phyloP scores from a whole-genome alignment of 306 rosid genomes.

The Herpetospermum pedunculosum region DNA sequence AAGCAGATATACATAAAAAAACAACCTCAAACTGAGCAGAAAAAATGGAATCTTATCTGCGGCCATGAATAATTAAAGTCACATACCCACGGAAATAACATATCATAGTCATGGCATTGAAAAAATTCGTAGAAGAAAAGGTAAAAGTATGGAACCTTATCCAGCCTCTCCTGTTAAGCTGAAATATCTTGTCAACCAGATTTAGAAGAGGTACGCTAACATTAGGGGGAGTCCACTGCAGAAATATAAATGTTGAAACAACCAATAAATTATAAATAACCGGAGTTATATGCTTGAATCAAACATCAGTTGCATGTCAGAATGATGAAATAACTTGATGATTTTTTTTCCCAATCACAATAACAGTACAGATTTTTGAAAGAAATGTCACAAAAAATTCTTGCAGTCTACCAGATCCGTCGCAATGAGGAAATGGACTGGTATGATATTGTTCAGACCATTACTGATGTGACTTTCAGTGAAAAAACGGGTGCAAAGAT shows the following conservation, averaged over 20 bases:
- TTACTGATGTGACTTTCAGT: neutral
- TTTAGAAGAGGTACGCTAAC: constrained; percentile 87
- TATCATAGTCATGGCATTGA: neutral
- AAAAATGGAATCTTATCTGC: neutral
- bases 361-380: neutral
- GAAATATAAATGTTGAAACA: constrained; percentile 17
- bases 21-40: neutral
- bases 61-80: neutral
- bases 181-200: constrained; percentile 93
- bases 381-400: neutral
- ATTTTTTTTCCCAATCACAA: neutral
- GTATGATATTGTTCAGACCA: neutral
- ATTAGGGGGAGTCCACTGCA: constrained; percentile 97
- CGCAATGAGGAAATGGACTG: neutral
- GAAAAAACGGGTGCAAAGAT: neutral
- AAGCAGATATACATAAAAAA: constrained; percentile 1
- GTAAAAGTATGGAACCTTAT: constrained; percentile 51
- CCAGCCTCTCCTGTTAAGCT: constrained; percentile 99
- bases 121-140: constrained; percentile 1
- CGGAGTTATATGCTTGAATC: neutral
- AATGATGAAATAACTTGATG: neutral
- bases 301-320: neutral
- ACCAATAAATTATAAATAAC: neutral
- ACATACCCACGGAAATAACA: neutral
- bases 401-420: neutral